phyloP scores from a whole-genome alignment of 2,329 filamentous ascomycete species.

The Fusarium paranaense region DNA sequence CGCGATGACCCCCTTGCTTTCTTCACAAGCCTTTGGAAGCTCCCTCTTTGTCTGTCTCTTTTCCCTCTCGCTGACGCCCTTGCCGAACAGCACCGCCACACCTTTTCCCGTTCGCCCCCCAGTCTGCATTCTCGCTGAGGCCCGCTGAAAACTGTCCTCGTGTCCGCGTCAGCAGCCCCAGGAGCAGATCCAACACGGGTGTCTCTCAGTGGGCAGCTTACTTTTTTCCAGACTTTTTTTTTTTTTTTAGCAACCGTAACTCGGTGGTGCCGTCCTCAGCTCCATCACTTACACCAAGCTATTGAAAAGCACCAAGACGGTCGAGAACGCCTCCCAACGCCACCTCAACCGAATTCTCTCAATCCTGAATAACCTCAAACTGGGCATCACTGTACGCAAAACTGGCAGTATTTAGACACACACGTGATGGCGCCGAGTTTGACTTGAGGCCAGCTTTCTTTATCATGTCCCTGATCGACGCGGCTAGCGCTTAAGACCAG shows the following conservation, averaged over 20 bases:
- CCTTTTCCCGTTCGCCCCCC: constrained; percentile 12
- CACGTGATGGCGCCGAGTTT: neutral
- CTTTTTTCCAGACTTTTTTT: neutral
- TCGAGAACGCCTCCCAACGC: constrained; percentile 22
- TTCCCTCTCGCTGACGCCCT: neutral
- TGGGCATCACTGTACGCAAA: neutral
- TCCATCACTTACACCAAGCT: neutral
- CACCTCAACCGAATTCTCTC: constrained; percentile 5
- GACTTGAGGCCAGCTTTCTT: neutral
- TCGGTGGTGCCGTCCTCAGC: constrained; percentile 26
- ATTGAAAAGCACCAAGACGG: neutral
- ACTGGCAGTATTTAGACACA: neutral
- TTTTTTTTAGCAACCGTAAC: constrained; percentile 22
- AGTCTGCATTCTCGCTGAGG: constrained; percentile 12
- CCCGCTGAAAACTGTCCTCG: constrained; percentile 13
- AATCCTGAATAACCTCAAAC: neutral
- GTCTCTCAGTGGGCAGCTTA: neutral
- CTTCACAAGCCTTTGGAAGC: neutral
- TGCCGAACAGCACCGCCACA: constrained; percentile 12
- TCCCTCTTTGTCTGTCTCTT: neutral
- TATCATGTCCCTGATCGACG: constrained; percentile 37
- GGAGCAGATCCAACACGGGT: constrained; percentile 4
- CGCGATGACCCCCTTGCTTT: neutral
- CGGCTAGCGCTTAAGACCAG: constrained; percentile 30
- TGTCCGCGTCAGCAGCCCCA: constrained; percentile 38